Evolutionary conservation across 148 eudicot species (phyloP), one percentile per base, ranked within the genome.

Genomic region (Persicaria tinctoria): DNA sequence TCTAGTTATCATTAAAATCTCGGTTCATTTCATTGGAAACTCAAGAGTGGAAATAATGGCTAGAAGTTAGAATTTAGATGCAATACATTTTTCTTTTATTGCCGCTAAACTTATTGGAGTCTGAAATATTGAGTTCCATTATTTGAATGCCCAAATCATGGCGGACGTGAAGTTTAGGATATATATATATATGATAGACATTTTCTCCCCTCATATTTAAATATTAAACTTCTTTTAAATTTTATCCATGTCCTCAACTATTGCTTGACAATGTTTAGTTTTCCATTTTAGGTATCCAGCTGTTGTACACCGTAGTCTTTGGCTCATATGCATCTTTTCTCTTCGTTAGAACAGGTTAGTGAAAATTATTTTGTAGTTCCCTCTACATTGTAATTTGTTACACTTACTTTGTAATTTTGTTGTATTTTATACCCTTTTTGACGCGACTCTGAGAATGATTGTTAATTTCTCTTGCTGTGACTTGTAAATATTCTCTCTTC

Each of bases 251-350:
- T 5, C 18, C 70, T 66, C 5, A 38, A 66, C 48, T 38, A 66
- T 11, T 66, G 48, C 14, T 13, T 66, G 8, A 44, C 70, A 66
- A 41, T 47, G 13, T 13, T 5, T 13, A 13, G 1, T 1, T 66
- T 41, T 16, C 20, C 8, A 45, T 73, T 77, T 79, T 86, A 95
- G 98, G 98, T 82, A 82, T 87, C 79, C 98, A 95, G 84, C 93
- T 95, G 72, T 89, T 87, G n/a, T 92, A 90, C 79, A 95, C 98
- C 47, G 79, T 92, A 76, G 76, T 92, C 78, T 95, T 95, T 86
- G 97, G 97, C 75, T 86, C 90, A 44, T 95, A 87, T 78, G 97
- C 97, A 50, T 95, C 97, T 55, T 92, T 89, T 85, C 89, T 90
- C 70, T 89, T 87, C 63, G 76, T 88, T 76, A 89, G 93, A 75